Evolutionary conservation across 1,139 yeast genomes (phyloP), one percentile per base, ranked within the genome.

Genomic region (Geotrichum aggregatum): DNA sequence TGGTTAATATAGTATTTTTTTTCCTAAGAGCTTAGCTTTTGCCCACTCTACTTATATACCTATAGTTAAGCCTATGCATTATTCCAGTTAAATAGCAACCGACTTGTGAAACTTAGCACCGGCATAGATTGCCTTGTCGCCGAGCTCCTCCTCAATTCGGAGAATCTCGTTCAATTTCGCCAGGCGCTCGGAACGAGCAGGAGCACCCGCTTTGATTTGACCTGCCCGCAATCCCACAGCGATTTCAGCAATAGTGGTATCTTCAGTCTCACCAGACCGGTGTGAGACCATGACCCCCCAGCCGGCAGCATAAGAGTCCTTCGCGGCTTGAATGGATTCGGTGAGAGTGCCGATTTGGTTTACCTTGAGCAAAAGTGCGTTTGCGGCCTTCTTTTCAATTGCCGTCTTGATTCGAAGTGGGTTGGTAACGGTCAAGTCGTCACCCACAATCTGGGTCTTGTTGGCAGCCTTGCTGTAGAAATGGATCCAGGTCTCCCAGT

Each of bases 261-360:
- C 98, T 79, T 91, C 98, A 63, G 97, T 89, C 82, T 91, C 98
- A 79, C 98, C 98, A 65, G 96, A 88, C 82, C 95, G 84, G 84
- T 87, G 95, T 67, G 95, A 86, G 69, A 88, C 96, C 95, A 87
- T 87, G 69, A 88, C 95, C 79, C 96, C 96, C 96, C 96, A 88
- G 71, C 86, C 87, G 59, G 95, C 95, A 63, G 81, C 82, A 76
- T 83, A 87, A 54, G 96, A 85, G 76, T 84, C 91, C 72, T 84
- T 76, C 67, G 96, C 95, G 68, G 96, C 96, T 74, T 87, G 80
- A 75, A 88, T 86, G 63, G 96, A 86, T 80, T 88, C 96, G 63
- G 92, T 72, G 66, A 88, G 77, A 64, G 95, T 75, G 79, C 96
- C 96, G 66, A 88, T 88, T 65, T 70, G 73, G 87, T 88, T 91